Base-by-base conservation (phyloP, 371 early-diverging fungal genomes). In the Mucor mucedo region DNA sequence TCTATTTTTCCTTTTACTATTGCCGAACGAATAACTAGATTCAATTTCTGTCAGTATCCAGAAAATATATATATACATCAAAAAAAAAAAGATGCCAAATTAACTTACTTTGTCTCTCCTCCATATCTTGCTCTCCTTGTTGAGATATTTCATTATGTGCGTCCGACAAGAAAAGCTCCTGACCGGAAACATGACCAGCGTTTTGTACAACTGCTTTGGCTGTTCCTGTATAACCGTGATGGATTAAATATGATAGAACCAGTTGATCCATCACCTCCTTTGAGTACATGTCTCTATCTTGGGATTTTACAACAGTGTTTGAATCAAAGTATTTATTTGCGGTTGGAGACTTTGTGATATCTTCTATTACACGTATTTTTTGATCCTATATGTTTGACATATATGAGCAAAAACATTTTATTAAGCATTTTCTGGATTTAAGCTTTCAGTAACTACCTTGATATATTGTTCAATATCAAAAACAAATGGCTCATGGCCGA, bases 391-490 rank as follows among this genome's bases (percentile, higher is more conserved):
- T 2, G 8, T n/a, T 44, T n/a, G 2, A 44, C 6, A 40, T 11
- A 30, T 50, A 52, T 21, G 21, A 29, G 10, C n/a, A 32, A 2
- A 40, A 13, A 6, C 2, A 3, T 11, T 55, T 29, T 40, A 13
- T 16, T 0, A 29, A 13, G 5, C 28, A 3, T 3, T 21, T 41
- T 30, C 5, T 21, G 21, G 21, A 33, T 33, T 16, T 4, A n/a
- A 38, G 4, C 6, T 38, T 14, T 4, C 8, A 44, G 10, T 27
- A 39, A 44, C 44, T 50, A 63, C 63, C 33, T n/a, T 50, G 14
- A 90, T 86, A 69, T 92, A 93, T 56, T 85, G 81, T 7, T 80
- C 87, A 69, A 98, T 96, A 70, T 95, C 94, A 76, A 90, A 98
- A 33, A 79, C 70, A 78, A 98, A 98, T 13, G 86, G 80, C 39